phyloP scores from a whole-genome alignment of 306 rosid species.

The Carpinus fangiana region DNA sequence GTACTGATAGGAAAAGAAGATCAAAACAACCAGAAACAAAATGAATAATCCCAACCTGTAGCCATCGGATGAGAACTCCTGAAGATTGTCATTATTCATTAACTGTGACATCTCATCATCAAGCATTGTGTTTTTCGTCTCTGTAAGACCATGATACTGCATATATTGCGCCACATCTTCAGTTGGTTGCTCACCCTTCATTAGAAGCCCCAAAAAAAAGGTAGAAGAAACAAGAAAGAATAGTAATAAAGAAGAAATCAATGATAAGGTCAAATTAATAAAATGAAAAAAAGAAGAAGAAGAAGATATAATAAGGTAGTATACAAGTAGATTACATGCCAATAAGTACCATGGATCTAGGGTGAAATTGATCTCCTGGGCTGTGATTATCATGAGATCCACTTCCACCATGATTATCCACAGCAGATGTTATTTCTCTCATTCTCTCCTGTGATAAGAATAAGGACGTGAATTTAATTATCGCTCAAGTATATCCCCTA shows the following conservation, averaged over 20 bases:
- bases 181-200: slow-evolving; percentile 53
- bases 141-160: slow-evolving; percentile 28
- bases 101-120: slow-evolving; percentile 29
- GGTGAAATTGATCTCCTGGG: slow-evolving; percentile 42
- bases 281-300: slow-evolving; percentile 1
- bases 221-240: background rate
- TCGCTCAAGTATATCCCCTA: slow-evolving; percentile 17
- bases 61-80: slow-evolving; percentile 24
- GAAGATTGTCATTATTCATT: slow-evolving; percentile 34
- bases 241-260: slow-evolving; percentile 9
- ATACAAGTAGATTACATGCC: slow-evolving; percentile 38
- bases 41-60: slow-evolving; percentile 41
- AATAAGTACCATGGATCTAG: slow-evolving; percentile 56
- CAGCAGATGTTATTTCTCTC: slow-evolving; percentile 54
- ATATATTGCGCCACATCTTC: slow-evolving; percentile 35
- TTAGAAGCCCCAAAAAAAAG: background rate
- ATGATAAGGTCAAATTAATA: background rate
- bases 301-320: background rate
- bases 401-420: slow-evolving; percentile 44
- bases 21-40: slow-evolving; percentile 5
- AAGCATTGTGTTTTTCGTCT: slow-evolving; percentile 34
- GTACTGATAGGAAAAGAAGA: slow-evolving; percentile 16
- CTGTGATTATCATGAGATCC: slow-evolving; percentile 48
- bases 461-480: slow-evolving; percentile 16
- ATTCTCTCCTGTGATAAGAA: slow-evolving; percentile 65